Evolutionary conservation across 1,284 basidiomycete species (phyloP).

Genomic region (Porogramme epimiltina): DNA sequence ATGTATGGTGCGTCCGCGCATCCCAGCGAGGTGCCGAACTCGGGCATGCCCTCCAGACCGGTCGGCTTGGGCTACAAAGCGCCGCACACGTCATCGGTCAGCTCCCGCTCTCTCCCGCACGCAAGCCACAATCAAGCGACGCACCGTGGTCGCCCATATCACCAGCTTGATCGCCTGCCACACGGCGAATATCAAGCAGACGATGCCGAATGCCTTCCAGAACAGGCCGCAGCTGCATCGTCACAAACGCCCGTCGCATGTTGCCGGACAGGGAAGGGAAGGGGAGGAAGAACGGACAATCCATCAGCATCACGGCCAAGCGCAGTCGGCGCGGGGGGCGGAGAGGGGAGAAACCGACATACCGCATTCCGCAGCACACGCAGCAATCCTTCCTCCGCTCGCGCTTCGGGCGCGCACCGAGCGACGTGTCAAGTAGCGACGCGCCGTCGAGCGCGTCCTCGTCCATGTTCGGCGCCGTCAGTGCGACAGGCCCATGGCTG

Average conservation of each 20-base stretch:
- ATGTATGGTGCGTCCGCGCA: conserved; percentile 45
- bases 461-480: conserved; percentile 34
- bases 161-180: conserved; percentile 48
- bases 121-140: conserved; percentile 10
- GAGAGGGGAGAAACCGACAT: conserved; percentile 15
- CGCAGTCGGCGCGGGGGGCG: background rate
- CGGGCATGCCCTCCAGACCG: conserved; percentile 56
- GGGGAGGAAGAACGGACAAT: background rate
- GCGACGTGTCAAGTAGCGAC: conserved; percentile 42
- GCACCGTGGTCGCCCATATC: conserved; percentile 49
- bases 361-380: conserved; percentile 58
- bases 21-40: conserved; percentile 53
- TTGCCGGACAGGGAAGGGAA: background rate
- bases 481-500: conserved; percentile 34
- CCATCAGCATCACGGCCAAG: background rate
- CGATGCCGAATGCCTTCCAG: conserved; percentile 58
- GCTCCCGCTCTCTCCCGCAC: background rate
- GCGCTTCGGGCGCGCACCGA: conserved; percentile 32
- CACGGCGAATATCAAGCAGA: conserved; percentile 40
- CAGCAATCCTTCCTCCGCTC: conserved; percentile 45
- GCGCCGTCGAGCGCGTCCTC: conserved; percentile 29
- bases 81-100: background rate
- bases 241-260: background rate
- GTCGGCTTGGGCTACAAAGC: conserved; percentile 44
- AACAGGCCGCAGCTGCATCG: conserved; percentile 47